Evolutionary conservation across 2,329 filamentous ascomycete species (phyloP), one percentile per base, ranked within the genome.

Genomic region (Pseudocercospora eumusae): DNA sequence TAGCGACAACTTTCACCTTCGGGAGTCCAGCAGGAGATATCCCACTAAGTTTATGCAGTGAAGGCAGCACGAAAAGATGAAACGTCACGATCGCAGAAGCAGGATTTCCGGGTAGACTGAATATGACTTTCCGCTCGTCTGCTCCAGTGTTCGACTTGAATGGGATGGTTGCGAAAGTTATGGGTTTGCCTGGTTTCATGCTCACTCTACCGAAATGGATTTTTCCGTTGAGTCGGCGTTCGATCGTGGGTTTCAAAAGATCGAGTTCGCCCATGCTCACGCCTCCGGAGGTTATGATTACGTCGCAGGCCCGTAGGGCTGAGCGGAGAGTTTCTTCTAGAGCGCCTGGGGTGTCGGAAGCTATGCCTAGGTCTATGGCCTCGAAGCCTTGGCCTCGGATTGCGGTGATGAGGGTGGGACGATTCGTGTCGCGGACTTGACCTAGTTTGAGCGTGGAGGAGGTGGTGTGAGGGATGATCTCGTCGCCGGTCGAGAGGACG

Each of bases 151-250:
- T 72, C 60, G 66, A 56, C 66, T 88, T 88, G 72, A 84, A 80
- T 0, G 91, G 88, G 0, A 98, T 84, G 0, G 92, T 97, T 2
- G 95, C 95, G 75, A 99, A 99, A 0, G 95, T 99, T 0, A 93
- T 97, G 1, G 95, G 95, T 77, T 98, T 99, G 4, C 95, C 95
- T 0, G 95, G 95, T 80, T 99, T 99, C 95, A 99, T 98, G 59
- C 89, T 86, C 2, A 99, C 95, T 2, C 95, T 89, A 23, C 95
- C 95, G 70, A 99, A 99, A 76, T 97, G 95, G 68, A 99, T 96
- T 0, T 88, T 95, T 7, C 95, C 95, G 60, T 92, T 92, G 0
- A 99, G 84, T 1, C 87, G 83, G 45, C 93, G 88, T 79, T 98
- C 95, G 70, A 99, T 91, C 0, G 93, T 98, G 0, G 95, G 93